Base-by-base conservation (phyloP, 495 filamentous ascomycete species). In the Neurospora terricola region DNA sequence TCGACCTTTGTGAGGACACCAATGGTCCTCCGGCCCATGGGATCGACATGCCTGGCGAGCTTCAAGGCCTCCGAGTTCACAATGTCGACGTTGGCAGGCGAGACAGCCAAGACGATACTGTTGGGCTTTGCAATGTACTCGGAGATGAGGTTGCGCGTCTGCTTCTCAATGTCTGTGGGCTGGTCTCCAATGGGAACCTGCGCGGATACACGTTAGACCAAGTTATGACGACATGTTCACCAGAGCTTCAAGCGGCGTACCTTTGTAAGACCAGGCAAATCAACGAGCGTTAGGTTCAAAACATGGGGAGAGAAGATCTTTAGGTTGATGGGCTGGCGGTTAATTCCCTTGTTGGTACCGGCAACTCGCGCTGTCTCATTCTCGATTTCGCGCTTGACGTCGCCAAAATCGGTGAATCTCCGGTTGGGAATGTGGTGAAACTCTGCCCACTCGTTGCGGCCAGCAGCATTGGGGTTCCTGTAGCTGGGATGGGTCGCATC, bases 41-140 rank as follows among this genome's bases (percentile, higher is more conserved):
- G 92, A 82, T 99, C 96, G 68, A 99, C 96, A 88, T 98, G 93
- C 27, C 96, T 89, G 72, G 96, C 96, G 70, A 99, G 92, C 81
- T 99, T 99, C 75, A 99, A 84, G 11, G 96, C 94, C 82, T 99
- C 96, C 37, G 96, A 98, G 82, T 99, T 99, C 81, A 99, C 96
- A 76, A 99, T 88, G 78, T 98, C 96, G 72, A 98, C 96, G 80
- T 99, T 99, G 16, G 96, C 96, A 0, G 96, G 96, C 5, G 96
- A 99, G 7, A 99, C 96, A 69, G 96, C 96, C 40, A 99, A 86
- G 76, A 99, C 91, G 80, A 99, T 97, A 80, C 94, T 98, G 86
- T 99, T 99, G 8, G 96, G 96, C 81, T 99, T 99, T 12, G 96
- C 96, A 76, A 97, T 99, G 78, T 99, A 99, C 84, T 99, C 96